phyloP scores from a whole-genome alignment of 305 asterid genomes.

The Solanum hybrid region DNA sequence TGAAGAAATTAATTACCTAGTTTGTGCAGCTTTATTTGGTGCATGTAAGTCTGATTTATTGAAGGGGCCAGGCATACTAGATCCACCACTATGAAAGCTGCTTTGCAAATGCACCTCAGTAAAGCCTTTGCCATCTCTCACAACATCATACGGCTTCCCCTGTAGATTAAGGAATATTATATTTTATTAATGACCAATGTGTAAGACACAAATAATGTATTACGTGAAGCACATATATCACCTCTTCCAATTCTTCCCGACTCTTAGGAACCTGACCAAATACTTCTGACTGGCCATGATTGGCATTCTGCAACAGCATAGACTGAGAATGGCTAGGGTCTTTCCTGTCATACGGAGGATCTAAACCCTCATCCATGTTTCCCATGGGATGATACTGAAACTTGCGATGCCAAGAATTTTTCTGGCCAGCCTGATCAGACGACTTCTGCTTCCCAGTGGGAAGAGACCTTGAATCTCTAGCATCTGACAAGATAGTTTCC shows the following conservation, averaged over 20 bases:
- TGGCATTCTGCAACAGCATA: conserved; percentile 34
- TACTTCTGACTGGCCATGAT: conserved; percentile 40
- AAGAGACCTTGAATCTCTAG: conserved; percentile 46
- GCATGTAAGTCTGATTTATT: conserved; percentile 34
- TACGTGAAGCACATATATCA: conserved; percentile 12
- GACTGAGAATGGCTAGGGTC: conserved; percentile 33
- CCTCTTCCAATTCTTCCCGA: conserved; percentile 30
- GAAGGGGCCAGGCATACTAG: conserved; percentile 27
- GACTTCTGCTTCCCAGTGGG: conserved; percentile 50
- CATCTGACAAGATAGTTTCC: conserved; percentile 46
- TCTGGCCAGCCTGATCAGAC: conserved; percentile 37
- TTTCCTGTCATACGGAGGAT: conserved; percentile 33
- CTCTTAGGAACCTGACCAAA: conserved; percentile 37
- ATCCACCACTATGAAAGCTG: conserved; percentile 26
- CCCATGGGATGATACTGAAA: conserved; percentile 95
- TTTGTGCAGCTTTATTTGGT: conserved; percentile 19
- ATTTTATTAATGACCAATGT: not conserved
- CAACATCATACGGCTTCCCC: conserved; percentile 45
- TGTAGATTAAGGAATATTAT: conserved; percentile 18
- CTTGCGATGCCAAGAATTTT: conserved; percentile 45
- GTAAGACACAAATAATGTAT: not conserved
- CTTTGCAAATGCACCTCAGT: conserved; percentile 32
- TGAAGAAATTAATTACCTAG: conserved; percentile 4
- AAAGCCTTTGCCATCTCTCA: conserved; percentile 31
- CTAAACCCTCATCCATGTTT: conserved; percentile 56